Evolutionary conservation across 306 rosid genomes (phyloP).

Genomic region (Medicago truncatula): DNA sequence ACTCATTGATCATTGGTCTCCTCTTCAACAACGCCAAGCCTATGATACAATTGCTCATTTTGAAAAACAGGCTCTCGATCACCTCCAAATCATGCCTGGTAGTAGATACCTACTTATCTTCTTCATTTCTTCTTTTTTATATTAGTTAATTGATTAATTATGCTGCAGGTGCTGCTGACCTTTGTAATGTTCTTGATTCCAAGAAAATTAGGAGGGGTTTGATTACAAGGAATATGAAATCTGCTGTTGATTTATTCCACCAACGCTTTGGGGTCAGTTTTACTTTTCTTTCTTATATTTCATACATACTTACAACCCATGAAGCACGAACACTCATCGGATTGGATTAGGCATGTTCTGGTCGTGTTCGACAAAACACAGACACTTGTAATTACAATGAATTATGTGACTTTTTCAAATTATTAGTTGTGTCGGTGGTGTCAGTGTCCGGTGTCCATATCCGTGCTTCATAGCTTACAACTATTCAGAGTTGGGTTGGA

Average conservation of each 20-base stretch:
- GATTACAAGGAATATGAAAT: slow-evolving; percentile 79
- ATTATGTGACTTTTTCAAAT: too few relatives aligned
- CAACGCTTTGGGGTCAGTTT: slow-evolving; percentile 79
- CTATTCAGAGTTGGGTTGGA: too few relatives aligned
- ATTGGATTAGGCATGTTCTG: too few relatives aligned
- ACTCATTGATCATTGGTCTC: slow-evolving; percentile 67
- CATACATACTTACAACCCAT: too few relatives aligned
- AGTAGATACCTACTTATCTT: too few relatives aligned
- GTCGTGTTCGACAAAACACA: too few relatives aligned
- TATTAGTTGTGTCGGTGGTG: too few relatives aligned
- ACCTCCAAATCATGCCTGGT: slow-evolving; percentile 94
- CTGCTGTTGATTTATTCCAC: slow-evolving; percentile 83
- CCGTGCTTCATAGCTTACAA: too few relatives aligned
- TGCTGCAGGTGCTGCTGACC: slow-evolving; percentile 81
- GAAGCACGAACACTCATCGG: too few relatives aligned
- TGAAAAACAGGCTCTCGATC: slow-evolving; percentile 76
- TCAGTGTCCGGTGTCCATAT: too few relatives aligned
- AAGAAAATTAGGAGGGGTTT: slow-evolving; percentile 87
- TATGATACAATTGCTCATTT: slow-evolving; percentile 69
- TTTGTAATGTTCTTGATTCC: slow-evolving; percentile 77
- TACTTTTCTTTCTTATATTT: too few relatives aligned
- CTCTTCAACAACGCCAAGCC: slow-evolving; percentile 66
- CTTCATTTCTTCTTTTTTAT: background rate
- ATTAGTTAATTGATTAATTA: background rate
- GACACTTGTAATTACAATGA: too few relatives aligned